Evolutionary conservation across 2,329 filamentous ascomycete species (phyloP), one percentile per base, ranked within the genome.

Genomic region (Calonectria leucothoes): DNA sequence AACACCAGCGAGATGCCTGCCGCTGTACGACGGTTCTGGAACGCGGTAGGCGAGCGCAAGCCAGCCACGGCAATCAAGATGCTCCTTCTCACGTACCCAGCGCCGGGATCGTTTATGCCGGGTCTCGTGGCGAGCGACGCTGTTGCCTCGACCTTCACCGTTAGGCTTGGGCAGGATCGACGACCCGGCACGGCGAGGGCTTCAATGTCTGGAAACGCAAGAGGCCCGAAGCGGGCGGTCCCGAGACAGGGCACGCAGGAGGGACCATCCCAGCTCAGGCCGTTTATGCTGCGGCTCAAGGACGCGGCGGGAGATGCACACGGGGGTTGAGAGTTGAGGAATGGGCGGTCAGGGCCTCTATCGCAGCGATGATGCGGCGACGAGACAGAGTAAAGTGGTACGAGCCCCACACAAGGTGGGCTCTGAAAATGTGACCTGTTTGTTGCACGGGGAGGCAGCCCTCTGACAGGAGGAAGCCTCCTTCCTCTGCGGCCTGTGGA

Each of bases 261-360:
- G 2, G 72, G 66, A 23, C 70, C 73, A n/a, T 70, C 66, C 23
- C 66, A 70, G 48, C 57, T 74, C 31, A 70, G 61, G 37, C 70
- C 66, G 20, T 74, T 74, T 15, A 45, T 74, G 45, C 33, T 69
- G 39, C 65, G 70, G 66, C 14, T 74, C 23, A 57, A 70, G 37
- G 70, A 73, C 6, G 12, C 51, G 15, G 55, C 61, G 25, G 20
- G 20, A n/a, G 23, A 66, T 10, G 57, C 11, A 6, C 7, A 27
- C 23, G 27, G 66, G n/a, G 68, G 45, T 51, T 25, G 25, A 57
- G n/a, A 65, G 45, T 51, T 25, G 25, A 57, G 35, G 37, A 66
- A 35, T 27, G 15, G n/a, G 45, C 35, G 17, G 39, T 61, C 25
- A 35, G 55, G n/a, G 8, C 37, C 31, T 23, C n/a, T 17, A 20